phyloP scores from a whole-genome alignment of 2,329 filamentous ascomycete genomes.

The Ophiostoma sp. region DNA sequence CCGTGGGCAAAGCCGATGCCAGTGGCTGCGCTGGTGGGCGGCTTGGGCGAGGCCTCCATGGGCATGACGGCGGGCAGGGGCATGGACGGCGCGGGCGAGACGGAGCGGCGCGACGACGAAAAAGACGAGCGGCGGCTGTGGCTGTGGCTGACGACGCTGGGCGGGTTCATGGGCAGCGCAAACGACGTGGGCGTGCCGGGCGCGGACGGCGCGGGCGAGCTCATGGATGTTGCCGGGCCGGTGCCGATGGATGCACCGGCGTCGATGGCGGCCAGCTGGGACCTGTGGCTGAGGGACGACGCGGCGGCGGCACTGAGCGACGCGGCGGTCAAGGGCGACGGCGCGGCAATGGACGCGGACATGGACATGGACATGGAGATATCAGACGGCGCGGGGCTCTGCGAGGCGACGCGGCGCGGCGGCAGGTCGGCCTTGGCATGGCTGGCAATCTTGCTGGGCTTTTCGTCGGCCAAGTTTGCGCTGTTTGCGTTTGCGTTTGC shows the following conservation, averaged over 20 bases:
- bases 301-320: conserved; percentile 5
- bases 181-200: conserved; percentile 90
- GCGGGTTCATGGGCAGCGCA: conserved; percentile 92
- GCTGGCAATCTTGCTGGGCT: conserved; percentile 17
- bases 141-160: conserved; percentile 78
- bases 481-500: conserved; percentile 36
- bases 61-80: conserved; percentile 94
- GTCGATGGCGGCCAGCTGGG: conserved; percentile 56
- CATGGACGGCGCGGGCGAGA: conserved; percentile 87
- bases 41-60: conserved; percentile 80
- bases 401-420: conserved; percentile 79
- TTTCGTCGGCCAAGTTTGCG: conserved; percentile 40
- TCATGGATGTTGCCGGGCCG: conserved; percentile 37
- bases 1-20: conserved; percentile 22
- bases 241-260: conserved; percentile 43
- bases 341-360: too few relatives aligned
- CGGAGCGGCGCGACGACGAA: conserved; percentile 76
- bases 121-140: conserved; percentile 95
- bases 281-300: conserved; percentile 53
- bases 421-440: conserved; percentile 70
- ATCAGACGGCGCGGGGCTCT: conserved; percentile 86
- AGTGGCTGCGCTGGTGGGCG: conserved; percentile 46
- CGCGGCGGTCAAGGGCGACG: conserved; percentile 6
- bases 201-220: conserved; percentile 82
- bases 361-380: conserved; percentile 36